Evolutionary conservation across 169 alveolate genomes (phyloP).

Genomic region (Neospora caninum): DNA sequence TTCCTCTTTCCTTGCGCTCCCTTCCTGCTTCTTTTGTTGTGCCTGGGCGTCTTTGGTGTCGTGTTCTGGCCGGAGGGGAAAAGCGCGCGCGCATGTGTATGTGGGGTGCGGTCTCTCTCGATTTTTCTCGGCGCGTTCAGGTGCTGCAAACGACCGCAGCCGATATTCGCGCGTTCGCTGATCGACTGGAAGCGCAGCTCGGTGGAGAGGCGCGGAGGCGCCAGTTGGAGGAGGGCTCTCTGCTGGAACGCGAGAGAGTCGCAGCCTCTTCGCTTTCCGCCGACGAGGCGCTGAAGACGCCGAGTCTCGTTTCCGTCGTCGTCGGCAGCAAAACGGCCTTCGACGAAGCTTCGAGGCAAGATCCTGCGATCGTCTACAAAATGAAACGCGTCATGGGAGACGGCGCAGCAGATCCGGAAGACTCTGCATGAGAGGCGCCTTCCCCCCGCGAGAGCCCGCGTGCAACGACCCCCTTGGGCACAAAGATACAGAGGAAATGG

Average conservation of each 20-base stretch:
- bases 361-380: not conserved
- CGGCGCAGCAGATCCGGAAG: too few species aligned
- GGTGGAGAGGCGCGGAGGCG: not conserved
- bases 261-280: not conserved
- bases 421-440: too few species aligned
- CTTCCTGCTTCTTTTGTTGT: not conserved
- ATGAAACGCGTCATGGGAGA: not conserved
- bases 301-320: not conserved
- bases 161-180: constrained; percentile 29
- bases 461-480: too few species aligned
- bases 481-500: too few species aligned
- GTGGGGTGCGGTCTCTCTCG: too few species aligned
- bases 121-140: not conserved
- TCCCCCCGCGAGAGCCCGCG: too few species aligned
- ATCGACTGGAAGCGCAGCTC: not conserved
- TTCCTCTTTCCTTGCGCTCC: not conserved
- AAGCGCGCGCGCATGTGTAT: too few species aligned
- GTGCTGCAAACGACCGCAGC: constrained; percentile 34
- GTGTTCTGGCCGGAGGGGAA: not conserved
- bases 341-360: not conserved
- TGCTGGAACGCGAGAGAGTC: not conserved
- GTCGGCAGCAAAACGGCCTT: constrained; percentile 27
- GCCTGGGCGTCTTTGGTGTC: not conserved
- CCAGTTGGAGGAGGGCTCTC: not conserved
- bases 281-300: not conserved